phyloP scores from a whole-genome alignment of 2,329 filamentous ascomycete species.

The Neofusicoccum kwambonambiense region DNA sequence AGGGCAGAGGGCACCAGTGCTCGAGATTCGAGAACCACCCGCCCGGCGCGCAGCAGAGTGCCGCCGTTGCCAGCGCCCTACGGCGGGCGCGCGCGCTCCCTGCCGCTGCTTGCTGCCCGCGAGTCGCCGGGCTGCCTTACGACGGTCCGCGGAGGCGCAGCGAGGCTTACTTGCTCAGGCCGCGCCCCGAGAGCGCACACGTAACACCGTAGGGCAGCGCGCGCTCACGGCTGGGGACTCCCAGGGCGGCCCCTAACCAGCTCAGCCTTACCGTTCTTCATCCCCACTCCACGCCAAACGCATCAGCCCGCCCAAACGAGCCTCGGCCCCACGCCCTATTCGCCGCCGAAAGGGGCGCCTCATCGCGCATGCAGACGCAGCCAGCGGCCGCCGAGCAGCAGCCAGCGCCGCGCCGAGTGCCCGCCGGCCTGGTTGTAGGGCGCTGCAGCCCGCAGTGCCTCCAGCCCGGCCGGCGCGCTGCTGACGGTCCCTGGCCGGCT shows the following conservation, averaged over 20 bases:
- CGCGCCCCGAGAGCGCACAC: constrained; percentile 1
- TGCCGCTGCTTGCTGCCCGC: neutral
- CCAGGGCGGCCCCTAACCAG: constrained; percentile 1
- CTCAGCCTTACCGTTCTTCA: constrained; percentile 14
- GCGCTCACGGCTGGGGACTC: constrained; percentile 4
- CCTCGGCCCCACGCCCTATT: constrained; percentile 7
- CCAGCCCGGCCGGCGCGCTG: neutral
- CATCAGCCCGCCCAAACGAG: constrained; percentile 5
- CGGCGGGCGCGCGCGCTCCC: neutral
- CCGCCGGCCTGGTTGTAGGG: constrained; percentile 11
- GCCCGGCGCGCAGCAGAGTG: neutral
- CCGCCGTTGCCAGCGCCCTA: constrained; percentile 1
- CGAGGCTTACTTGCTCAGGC: constrained; percentile 6
- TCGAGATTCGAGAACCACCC: neutral
- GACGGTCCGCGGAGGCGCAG: constrained; percentile 11
- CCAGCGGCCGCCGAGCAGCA: neutral
- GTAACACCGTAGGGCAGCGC: constrained; percentile 8
- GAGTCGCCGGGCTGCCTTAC: neutral
- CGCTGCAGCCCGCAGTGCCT: neutral
- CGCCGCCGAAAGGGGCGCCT: constrained; percentile 14
- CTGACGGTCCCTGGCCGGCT: constrained; percentile 8
- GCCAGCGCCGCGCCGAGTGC: neutral
- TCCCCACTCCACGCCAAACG: constrained; percentile 7
- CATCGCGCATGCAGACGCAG: neutral
- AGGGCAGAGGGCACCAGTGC: neutral